A percentile compares a stretch with the other conserved stretches of the same genome.
These are phyloP conservation scores for Podila verticillata DNA, from an alignment of 192 early-diverging fungal genomes.

Conservation along the genomic window DNA sequence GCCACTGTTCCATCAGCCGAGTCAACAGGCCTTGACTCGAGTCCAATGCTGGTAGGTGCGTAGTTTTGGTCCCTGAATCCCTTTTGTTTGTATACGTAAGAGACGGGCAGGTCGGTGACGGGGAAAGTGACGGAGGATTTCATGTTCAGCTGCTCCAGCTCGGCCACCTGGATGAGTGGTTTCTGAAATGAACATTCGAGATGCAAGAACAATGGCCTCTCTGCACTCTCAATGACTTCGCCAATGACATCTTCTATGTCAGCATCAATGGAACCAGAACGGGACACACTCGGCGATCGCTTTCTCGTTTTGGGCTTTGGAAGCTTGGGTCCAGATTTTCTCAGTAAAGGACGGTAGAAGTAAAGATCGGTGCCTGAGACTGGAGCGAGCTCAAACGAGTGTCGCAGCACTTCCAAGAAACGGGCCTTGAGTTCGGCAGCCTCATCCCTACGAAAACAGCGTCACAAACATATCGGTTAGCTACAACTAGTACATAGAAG, in stretches of 20 bases:
- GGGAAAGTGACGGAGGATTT: constrained; percentile 58
- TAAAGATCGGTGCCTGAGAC: constrained; percentile 56
- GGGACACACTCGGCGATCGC: constrained; percentile 45
- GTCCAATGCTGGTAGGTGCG: constrained; percentile 70
- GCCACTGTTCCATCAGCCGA: constrained; percentile 76
- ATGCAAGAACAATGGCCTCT: constrained; percentile 75
- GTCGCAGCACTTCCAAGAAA: constrained; percentile 66
- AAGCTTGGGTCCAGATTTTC: constrained; percentile 34
- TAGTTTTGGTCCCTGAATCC: constrained; percentile 55
- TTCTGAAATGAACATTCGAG: constrained; percentile 75
- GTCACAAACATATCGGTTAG: neutral
- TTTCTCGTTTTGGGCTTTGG: constrained; percentile 45
- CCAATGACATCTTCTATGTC: constrained; percentile 52
- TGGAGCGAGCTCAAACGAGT: constrained; percentile 69
- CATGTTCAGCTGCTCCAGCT: constrained; percentile 47
- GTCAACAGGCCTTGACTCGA: constrained; percentile 66
- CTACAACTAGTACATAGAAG: neutral
- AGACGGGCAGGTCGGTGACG: constrained; percentile 66
- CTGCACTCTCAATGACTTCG: constrained; percentile 66
- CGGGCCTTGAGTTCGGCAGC: constrained; percentile 50
- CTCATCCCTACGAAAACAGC: constrained; percentile 38
- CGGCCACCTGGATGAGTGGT: constrained; percentile 28
- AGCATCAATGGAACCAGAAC: constrained; percentile 39
- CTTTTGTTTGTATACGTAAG: constrained; percentile 61
- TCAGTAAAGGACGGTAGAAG: constrained; percentile 69